Conservation (phyloP, 768 basidiomycete genomes). For the Mycena galericulata region DNA sequence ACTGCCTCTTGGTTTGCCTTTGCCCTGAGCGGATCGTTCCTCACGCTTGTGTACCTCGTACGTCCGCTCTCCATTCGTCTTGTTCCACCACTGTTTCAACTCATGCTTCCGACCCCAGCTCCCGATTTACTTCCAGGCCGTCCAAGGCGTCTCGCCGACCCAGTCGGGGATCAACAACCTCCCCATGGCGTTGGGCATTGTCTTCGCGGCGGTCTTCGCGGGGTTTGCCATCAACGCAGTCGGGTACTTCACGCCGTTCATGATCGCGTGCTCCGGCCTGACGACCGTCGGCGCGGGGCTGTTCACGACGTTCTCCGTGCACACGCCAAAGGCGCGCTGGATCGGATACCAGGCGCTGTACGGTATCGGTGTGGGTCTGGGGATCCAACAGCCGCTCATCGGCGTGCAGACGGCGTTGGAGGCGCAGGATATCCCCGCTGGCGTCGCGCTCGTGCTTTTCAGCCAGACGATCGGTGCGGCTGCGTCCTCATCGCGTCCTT, state of each 20-base stretch:
- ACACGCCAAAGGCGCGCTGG: conserved; percentile 35
- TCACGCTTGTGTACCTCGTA: background rate
- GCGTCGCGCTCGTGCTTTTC: conserved; percentile 33
- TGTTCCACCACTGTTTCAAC: background rate
- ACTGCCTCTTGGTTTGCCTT: background rate
- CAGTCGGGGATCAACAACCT: conserved; percentile 48
- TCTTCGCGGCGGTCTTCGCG: conserved; percentile 50
- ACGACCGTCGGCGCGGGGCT: conserved; percentile 51
- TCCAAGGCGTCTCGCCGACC: conserved; percentile 50
- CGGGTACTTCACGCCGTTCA: conserved; percentile 49
- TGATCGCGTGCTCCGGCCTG: no score
- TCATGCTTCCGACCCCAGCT: background rate
- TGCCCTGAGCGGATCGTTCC: background rate
- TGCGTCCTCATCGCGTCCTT: no score
- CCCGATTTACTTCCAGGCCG: conserved; percentile 46
- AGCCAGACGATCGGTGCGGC: conserved; percentile 26
- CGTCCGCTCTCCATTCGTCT: background rate
- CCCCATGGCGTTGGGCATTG: conserved; percentile 48
- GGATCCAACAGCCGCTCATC: conserved; percentile 34
- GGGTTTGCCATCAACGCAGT: conserved; percentile 49
- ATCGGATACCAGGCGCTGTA: conserved; percentile 38
- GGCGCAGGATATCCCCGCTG: conserved; percentile 27
- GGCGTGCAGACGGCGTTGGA: conserved; percentile 30
- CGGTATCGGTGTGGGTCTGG: conserved; percentile 46
- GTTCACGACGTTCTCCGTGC: conserved; percentile 42